These are phyloP conservation scores for Salix arbutifolia DNA, from an alignment of 345 rosid species.

Conservation along the genomic window DNA sequence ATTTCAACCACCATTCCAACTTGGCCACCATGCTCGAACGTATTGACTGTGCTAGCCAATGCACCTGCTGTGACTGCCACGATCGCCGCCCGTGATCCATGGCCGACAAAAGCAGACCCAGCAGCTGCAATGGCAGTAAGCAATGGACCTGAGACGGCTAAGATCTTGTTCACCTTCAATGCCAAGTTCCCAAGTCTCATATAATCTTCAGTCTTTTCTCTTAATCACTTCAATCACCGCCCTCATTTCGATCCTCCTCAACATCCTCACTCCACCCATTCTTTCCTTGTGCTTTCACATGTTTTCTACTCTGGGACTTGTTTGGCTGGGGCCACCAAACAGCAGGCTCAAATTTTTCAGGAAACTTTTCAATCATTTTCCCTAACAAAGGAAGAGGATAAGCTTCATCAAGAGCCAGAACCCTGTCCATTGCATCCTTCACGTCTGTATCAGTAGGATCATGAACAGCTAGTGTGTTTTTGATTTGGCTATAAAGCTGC, in stretches of 20 bases:
- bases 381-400: constrained; percentile 40
- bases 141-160: constrained; percentile 43
- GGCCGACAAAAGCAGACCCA: constrained; percentile 20
- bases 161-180: constrained; percentile 36
- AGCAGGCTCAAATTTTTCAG: constrained; percentile 24
- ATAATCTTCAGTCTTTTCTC: constrained; percentile 40
- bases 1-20: constrained; percentile 59
- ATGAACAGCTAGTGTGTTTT: constrained; percentile 9
- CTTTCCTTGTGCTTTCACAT: not conserved
- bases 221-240: constrained; percentile 31
- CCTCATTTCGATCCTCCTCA: constrained; percentile 38
- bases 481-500: constrained; percentile 24
- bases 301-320: not conserved
- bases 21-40: constrained; percentile 45
- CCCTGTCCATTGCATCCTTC: constrained; percentile 18
- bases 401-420: constrained; percentile 34
- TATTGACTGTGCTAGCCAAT: constrained; percentile 27
- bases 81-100: constrained; percentile 7
- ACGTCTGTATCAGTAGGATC: constrained; percentile 19
- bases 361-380: constrained; percentile 37
- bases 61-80: constrained; percentile 38
- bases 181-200: constrained; percentile 35
- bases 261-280: constrained; percentile 39
- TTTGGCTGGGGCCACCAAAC: constrained; percentile 31
- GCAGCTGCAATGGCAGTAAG: constrained; percentile 39